phyloP scores from a whole-genome alignment of 768 basidiomycete species.

The Rhodocollybia butyracea region DNA sequence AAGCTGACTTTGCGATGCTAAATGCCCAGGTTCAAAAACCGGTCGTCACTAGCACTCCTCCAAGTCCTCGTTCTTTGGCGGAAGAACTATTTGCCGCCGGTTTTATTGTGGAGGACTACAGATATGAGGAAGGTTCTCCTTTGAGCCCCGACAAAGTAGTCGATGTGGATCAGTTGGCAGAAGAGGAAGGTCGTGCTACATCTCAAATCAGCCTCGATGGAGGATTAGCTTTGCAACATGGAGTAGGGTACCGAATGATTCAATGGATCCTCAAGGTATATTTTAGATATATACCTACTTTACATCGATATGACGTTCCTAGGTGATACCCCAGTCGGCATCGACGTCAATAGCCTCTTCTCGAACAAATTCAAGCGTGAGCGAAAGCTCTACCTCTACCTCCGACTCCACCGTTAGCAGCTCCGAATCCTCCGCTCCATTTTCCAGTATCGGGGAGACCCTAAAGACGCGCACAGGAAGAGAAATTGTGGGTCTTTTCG shows the following conservation, averaged over 20 bases:
- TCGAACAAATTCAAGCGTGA: background rate
- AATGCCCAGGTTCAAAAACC: too few species aligned
- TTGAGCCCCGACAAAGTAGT: background rate
- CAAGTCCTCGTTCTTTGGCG: background rate
- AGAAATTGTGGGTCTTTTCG: constrained; percentile 8
- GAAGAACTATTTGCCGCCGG: background rate
- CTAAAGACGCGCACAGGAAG: too few species aligned
- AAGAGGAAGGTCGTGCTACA: constrained; percentile 11
- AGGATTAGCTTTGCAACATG: constrained; percentile 24
- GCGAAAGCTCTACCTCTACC: background rate
- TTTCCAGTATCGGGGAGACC: constrained; percentile 8
- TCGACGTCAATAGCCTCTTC: constrained; percentile 3
- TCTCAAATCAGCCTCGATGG: background rate
- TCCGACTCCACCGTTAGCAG: background rate
- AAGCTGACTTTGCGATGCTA: constrained; percentile 24
- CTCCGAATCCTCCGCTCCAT: background rate
- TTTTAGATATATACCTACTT: background rate
- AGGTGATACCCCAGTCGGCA: background rate
- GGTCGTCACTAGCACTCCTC: too few species aligned
- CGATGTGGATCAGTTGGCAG: constrained; percentile 6
- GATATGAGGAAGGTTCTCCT: constrained; percentile 6
- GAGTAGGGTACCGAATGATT: constrained; percentile 31
- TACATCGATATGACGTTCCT: background rate
- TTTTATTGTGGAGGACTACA: background rate
- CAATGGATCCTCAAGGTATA: constrained; percentile 46